phyloP scores from a whole-genome alignment of 345 rosid genomes.

The Salix caprea region DNA sequence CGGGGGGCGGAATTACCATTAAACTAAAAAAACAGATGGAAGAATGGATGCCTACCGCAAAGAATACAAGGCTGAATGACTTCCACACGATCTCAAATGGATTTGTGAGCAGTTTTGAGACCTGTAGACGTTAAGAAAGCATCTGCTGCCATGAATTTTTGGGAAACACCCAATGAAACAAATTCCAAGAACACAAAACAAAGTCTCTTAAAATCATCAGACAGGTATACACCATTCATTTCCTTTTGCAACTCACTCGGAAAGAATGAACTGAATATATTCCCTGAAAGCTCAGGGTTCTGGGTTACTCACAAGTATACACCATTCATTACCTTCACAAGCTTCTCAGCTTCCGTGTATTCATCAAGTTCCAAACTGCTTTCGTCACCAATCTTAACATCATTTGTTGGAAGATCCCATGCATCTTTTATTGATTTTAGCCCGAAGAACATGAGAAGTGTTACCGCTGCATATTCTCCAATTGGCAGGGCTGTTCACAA shows the following conservation, averaged over 20 bases:
- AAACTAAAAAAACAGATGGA: not conserved
- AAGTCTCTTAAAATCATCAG: not conserved
- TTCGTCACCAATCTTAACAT: slow-evolving; percentile 47
- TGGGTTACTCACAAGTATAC: not conserved
- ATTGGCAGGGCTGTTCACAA: slow-evolving; percentile 71
- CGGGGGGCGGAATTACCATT: not conserved
- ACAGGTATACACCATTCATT: not conserved
- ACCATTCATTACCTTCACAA: slow-evolving; percentile 56
- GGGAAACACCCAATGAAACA: not conserved
- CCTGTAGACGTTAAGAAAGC: slow-evolving; percentile 35
- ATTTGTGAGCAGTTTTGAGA: slow-evolving; percentile 69
- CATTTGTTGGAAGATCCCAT: slow-evolving; percentile 74
- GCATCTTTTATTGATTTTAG: slow-evolving; percentile 95
- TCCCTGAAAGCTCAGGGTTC: not conserved
- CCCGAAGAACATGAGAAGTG: slow-evolving; percentile 89
- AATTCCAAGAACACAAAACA: not conserved
- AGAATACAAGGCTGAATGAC: slow-evolving; percentile 93
- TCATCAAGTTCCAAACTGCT: slow-evolving; percentile 69
- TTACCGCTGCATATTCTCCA: slow-evolving; percentile 94
- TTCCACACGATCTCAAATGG: slow-evolving; percentile 88
- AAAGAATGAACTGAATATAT: not conserved
- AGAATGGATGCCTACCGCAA: slow-evolving; percentile 64
- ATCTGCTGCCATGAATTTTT: not conserved
- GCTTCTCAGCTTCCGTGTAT: slow-evolving; percentile 86
- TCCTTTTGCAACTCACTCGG: not conserved